Base-by-base conservation (phyloP, 352 stramenopile species). In the Phytopythium delawarense region DNA sequence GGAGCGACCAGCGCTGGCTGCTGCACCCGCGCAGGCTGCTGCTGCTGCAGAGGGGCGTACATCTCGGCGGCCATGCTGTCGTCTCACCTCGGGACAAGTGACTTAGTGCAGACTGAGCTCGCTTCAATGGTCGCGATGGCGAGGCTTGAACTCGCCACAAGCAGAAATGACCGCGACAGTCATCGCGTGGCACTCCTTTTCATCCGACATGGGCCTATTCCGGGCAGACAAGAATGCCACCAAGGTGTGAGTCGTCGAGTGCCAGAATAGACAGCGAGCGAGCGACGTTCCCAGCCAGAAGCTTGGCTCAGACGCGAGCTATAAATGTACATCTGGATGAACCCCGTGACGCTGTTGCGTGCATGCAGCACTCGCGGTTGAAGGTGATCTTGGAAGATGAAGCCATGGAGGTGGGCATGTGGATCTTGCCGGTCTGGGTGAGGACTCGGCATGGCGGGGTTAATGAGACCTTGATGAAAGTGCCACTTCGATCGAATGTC, bases 1-100 rank as follows among this genome's bases (percentile, higher is more conserved):
- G 81, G 81, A 71, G 68, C 48, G 80, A 35, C 2, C 62, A 58
- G 8, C 62, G 25, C 45, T 69, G 60, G 35, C 40, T 58, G 46
- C 59, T 70, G 62, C 42, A 50, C 12, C 7, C 18, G 34, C 21
- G 28, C 16, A 4, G 49, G 35, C 11, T 58, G 40, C 25, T 54
- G 40, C 23, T 54, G 56, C 20, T 52, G 35, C 18, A 61, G 56
- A 15, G 56, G 42, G 7, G 23, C 45, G 30, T 45, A 57, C 21
- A 7, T 57, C 32, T 57, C 51, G 34, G 51, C 28, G 34, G 51
- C 51, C 51, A 57, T 57, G 23, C 21, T 28, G 18, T 11, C 20
- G 18, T 9, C n/a, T 37, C 25, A 20, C 28, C 7, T 20, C 28
- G 28, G 16, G 18, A 18, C n/a, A 7, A 18, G 21, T 15, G 28